phyloP scores from a whole-genome alignment of 257 asterid species.

The Solanum virginianum region DNA sequence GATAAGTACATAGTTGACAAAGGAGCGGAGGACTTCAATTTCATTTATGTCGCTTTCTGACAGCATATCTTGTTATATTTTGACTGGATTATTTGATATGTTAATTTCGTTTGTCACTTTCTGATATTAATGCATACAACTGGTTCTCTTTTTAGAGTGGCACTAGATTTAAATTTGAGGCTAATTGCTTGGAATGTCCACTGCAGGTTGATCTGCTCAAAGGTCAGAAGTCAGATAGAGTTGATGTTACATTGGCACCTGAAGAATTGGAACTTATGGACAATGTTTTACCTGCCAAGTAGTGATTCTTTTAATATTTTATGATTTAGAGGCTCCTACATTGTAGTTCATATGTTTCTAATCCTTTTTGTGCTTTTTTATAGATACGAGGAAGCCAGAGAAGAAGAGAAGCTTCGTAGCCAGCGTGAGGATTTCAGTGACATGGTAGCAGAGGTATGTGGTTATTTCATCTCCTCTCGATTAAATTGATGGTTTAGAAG shows the following conservation, averaged over 20 bases:
- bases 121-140: not conserved
- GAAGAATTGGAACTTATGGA: constrained; percentile 90
- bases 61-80: not conserved
- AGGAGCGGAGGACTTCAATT: not conserved
- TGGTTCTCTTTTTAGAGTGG: not conserved
- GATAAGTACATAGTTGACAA: not conserved
- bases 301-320: not conserved
- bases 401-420: constrained; percentile 82
- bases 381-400: constrained; percentile 98
- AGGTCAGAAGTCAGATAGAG: constrained; percentile 90
- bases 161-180: not conserved
- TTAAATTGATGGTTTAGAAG: not conserved
- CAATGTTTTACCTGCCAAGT: constrained; percentile 91
- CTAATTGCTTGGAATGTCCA: not conserved
- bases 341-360: not conserved
- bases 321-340: not conserved
- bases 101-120: not conserved
- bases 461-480: not conserved
- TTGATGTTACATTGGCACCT: constrained; percentile 86
- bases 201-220: constrained; percentile 78
- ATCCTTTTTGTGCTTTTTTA: not conserved
- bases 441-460: constrained; percentile 91
- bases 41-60: not conserved
- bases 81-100: not conserved
- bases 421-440: constrained; percentile 97